A percentile compares a stretch with the other conserved stretches of the same genome.
These are phyloP conservation scores for Xylaria sp. DNA, from an alignment of 2,329 filamentous ascomycete genomes.

Conservation along the genomic window DNA sequence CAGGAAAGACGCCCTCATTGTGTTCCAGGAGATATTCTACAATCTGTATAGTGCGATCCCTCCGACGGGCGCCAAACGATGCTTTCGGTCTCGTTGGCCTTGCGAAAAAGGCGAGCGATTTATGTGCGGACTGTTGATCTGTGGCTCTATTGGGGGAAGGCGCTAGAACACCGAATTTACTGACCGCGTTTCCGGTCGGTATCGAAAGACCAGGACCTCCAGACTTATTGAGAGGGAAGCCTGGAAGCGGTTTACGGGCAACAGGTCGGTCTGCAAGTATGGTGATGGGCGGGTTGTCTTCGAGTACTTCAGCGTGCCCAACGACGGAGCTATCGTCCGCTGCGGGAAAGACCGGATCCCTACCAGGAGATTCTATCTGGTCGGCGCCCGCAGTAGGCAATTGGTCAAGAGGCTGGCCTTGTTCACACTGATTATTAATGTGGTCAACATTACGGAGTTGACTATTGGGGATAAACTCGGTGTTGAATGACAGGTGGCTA, in stretches of 20 bases:
- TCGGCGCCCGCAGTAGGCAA: background rate
- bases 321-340: background rate
- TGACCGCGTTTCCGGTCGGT: background rate
- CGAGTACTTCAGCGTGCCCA: background rate
- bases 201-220: background rate
- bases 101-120: slow-evolving; percentile 36
- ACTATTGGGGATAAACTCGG: background rate
- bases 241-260: slow-evolving; percentile 34
- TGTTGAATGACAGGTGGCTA: background rate
- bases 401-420: background rate
- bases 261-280: slow-evolving; percentile 6
- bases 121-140: slow-evolving; percentile 22
- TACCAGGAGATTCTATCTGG: background rate
- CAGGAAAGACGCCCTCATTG: slow-evolving; percentile 61
- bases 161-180: background rate
- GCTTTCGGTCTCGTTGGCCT: slow-evolving; percentile 43
- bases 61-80: slow-evolving; percentile 46
- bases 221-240: slow-evolving; percentile 1
- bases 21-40: slow-evolving; percentile 54
- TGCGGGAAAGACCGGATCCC: background rate
- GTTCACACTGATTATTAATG: background rate
- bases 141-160: background rate
- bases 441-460: background rate
- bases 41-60: slow-evolving; percentile 52
- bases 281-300: background rate